Conservation (phyloP, 169 alveolate genomes). For the Eimeria nieschulzi region DNA sequence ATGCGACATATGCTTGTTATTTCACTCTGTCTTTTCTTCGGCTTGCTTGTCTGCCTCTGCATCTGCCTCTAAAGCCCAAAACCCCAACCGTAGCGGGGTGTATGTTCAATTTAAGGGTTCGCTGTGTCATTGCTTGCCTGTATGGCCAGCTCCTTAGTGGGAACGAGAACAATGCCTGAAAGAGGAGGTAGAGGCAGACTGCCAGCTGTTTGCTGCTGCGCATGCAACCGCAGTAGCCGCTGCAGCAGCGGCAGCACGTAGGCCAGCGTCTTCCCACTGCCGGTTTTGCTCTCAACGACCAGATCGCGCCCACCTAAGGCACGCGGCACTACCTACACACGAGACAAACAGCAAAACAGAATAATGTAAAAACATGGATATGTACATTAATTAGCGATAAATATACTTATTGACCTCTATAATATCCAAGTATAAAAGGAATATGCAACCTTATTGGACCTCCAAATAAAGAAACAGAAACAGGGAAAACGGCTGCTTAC, state of each 20-base stretch:
- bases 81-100: not conserved
- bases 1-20: no score
- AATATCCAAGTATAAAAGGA: no score
- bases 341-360: not conserved
- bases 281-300: conserved; percentile 73
- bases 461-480: not conserved
- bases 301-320: conserved; percentile 74
- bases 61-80: not conserved
- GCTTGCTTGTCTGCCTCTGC: not conserved
- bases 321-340: conserved; percentile 72
- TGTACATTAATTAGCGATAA: not conserved
- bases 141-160: conserved; percentile 77
- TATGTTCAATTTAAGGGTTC: not conserved
- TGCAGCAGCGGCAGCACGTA: conserved; percentile 78
- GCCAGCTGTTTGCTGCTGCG: conserved; percentile 18
- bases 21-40: not conserved
- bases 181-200: conserved; percentile 4
- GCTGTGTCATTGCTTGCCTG: conserved; percentile 57
- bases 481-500: conserved; percentile 6
- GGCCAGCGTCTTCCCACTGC: conserved; percentile 79
- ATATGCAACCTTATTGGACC: no score
- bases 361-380: not conserved
- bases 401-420: not conserved
- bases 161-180: conserved; percentile 74
- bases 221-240: conserved; percentile 57